These are phyloP conservation scores for Penstemon newberryi DNA, from an alignment of 257 asterid genomes.

Conservation along the genomic window DNA sequence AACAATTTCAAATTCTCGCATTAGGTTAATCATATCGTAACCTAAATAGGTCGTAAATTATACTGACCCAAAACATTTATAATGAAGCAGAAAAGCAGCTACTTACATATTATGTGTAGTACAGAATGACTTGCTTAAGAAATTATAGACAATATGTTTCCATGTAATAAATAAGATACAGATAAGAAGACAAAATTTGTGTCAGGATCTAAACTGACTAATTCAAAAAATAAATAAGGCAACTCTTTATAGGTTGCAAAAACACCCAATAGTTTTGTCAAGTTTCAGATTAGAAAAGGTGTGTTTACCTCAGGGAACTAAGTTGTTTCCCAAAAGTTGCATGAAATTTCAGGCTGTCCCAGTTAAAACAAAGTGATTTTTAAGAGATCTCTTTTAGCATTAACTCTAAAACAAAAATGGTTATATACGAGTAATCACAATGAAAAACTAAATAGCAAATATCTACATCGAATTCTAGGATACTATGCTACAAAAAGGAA, in stretches of 20 bases:
- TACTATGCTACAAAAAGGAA: slow-evolving; percentile 22
- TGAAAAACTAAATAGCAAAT: slow-evolving; percentile 13
- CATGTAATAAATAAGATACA: neutral
- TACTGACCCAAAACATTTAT: neutral
- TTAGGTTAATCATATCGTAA: neutral
- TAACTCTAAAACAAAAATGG: neutral
- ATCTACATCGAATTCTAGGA: slow-evolving; percentile 16
- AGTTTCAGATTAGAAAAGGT: slow-evolving; percentile 9
- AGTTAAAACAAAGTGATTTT: slow-evolving; percentile 6
- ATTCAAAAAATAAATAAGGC: slow-evolving; percentile 10
- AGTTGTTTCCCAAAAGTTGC: slow-evolving; percentile 22
- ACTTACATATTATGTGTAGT: no score
- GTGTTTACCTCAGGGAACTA: neutral
- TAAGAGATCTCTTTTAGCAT: slow-evolving; percentile 10
- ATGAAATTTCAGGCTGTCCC: slow-evolving; percentile 12
- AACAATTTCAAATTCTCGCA: neutral
- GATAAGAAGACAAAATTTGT: slow-evolving; percentile 1
- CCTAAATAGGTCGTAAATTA: neutral
- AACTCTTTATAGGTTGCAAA: slow-evolving; percentile 13
- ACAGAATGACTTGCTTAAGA: neutral
- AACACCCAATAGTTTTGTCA: slow-evolving; percentile 17
- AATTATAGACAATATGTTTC: neutral
- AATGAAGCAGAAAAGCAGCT: slow-evolving; percentile 6
- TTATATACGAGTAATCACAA: slow-evolving; percentile 9
- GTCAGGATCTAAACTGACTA: neutral